Conservation (phyloP, 176 grass and related monocot species). For the Chrysopogon serrulatus region DNA sequence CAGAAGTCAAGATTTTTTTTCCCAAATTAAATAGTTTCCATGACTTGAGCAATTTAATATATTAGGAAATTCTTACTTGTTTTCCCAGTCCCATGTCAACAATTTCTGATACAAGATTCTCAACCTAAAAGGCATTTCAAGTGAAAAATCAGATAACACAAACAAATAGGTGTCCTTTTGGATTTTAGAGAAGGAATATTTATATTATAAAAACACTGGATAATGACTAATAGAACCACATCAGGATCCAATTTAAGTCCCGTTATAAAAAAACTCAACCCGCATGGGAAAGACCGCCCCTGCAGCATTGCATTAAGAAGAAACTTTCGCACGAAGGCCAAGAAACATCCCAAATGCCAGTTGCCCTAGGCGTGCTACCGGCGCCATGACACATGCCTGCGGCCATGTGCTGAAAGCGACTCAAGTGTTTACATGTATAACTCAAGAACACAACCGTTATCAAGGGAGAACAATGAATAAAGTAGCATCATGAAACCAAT, state of each 20-base stretch:
- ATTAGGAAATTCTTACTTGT: conserved; percentile 52
- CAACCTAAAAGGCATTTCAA: conserved; percentile 52
- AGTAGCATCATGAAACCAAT: conserved; percentile 7
- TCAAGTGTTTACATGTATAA: background rate
- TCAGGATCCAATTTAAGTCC: background rate
- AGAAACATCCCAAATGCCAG: background rate
- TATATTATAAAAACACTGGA: background rate
- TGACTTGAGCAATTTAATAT: background rate
- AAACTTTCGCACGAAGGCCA: background rate
- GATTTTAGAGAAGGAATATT: conserved; percentile 1
- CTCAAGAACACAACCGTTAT: background rate
- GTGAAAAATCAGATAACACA: conserved; percentile 12
- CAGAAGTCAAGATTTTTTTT: conserved; percentile 18
- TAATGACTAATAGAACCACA: conserved; percentile 2
- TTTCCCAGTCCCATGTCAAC: conserved; percentile 86
- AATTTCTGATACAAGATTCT: conserved; percentile 96
- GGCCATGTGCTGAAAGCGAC: background rate
- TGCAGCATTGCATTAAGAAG: background rate
- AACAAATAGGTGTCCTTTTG: conserved; percentile 4
- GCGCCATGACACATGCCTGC: background rate
- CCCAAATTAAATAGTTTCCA: conserved; percentile 9
- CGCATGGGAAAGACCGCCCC: background rate
- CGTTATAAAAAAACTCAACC: background rate
- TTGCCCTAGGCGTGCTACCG: background rate
- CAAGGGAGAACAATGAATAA: background rate